These are phyloP conservation scores for Hygrocybe coccinea DNA, from an alignment of 768 basidiomycete species.

Conservation along the genomic window DNA sequence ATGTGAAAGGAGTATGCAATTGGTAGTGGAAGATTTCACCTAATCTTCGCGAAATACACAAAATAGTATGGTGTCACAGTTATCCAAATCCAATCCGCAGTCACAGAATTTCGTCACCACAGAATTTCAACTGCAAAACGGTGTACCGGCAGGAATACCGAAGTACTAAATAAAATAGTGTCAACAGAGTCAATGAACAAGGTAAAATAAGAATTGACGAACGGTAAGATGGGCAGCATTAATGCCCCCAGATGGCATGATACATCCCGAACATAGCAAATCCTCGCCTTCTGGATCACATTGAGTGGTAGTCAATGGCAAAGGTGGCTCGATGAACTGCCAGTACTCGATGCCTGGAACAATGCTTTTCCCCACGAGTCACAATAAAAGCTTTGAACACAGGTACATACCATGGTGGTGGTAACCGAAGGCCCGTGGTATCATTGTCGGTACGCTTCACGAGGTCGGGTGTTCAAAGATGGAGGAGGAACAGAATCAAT, in stretches of 20 bases:
- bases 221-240: slow-evolving; percentile 20
- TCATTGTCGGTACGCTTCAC: slow-evolving; percentile 47
- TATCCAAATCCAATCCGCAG: too few relatives aligned
- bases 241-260: slow-evolving; percentile 20
- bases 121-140: slow-evolving; percentile 12
- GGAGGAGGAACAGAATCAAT: background rate
- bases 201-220: background rate
- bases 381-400: background rate
- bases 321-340: slow-evolving; percentile 22
- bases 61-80: too few relatives aligned
- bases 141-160: slow-evolving; percentile 12
- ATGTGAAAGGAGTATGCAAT: too few relatives aligned
- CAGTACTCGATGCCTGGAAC: slow-evolving; percentile 24
- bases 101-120: too few relatives aligned
- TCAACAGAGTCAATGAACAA: background rate
- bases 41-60: too few relatives aligned
- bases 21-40: too few relatives aligned
- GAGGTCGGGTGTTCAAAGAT: background rate
- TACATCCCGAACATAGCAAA: slow-evolving; percentile 20
- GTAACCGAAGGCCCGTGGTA: slow-evolving; percentile 45
- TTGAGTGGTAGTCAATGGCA: slow-evolving; percentile 18
- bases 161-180: slow-evolving; percentile 12
- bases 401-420: slow-evolving; percentile 44
- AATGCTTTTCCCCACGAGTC: background rate
- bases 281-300: slow-evolving; percentile 27